Evolutionary conservation across 179 eudicot species (phyloP), one percentile per base, ranked within the genome.

Genomic region (Camellia oleifera): DNA sequence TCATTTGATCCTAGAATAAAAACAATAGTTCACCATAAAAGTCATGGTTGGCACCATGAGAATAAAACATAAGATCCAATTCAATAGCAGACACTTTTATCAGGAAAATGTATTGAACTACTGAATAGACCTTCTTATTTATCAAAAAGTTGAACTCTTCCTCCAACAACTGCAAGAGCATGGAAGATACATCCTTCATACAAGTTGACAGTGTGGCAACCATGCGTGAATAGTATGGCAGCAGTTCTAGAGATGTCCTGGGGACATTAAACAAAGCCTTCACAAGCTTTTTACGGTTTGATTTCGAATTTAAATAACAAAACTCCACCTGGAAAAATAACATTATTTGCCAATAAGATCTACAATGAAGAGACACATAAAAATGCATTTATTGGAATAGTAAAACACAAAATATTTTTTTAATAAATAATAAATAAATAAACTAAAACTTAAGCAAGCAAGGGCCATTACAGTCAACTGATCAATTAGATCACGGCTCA

Each of bases 401-500:
- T 32, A 44, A 69, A 17, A 5, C n/a, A 46, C 9, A 26, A 70
- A 56, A 78, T 10, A 23, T 12, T 54, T 42, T 17, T 60, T 2
- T 68, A 42, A 65, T 32, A 32, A 32, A 32, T 32, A 32, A 48
- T 6, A 48, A 3, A 68, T 4, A 63, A 15, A 6, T 11, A 50
- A n/a, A 20, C 52, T 0, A 71, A 79, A 80, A 17, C 61, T 62
- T 60, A 62, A 71, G 48, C 62, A 74, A 70, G 82, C 23, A 81
- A 20, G 18, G 61, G 56, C 46, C 42, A 40, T 86, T 89, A 96
- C 99, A 82, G 96, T 88, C 77, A 96, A 86, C 84, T 96, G 99
- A 84, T 96, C 99, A 75, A 96, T 96, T 73, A 96, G 94, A 83
- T 96, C 99, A 71, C 99, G 99, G 87, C 98, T 94, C 84, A 96